Base-by-base conservation (phyloP, 2,329 filamentous ascomycete species). In the Aspergillus phoenicis region DNA sequence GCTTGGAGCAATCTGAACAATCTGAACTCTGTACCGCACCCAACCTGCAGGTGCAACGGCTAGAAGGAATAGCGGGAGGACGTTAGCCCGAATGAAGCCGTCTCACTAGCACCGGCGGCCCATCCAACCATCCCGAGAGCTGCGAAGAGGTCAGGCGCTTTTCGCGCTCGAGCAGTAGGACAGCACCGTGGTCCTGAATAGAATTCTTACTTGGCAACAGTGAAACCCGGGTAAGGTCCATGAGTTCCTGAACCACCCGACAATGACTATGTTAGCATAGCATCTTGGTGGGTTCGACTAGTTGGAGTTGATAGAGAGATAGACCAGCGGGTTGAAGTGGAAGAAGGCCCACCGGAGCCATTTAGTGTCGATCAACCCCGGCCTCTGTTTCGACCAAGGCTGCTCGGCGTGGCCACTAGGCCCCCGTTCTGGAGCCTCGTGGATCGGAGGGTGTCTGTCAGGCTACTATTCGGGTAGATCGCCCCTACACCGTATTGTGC, bases 291-390 rank as follows among this genome's bases (percentile, higher is more conserved):
- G 33, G 11, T 13, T 36, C 5, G 1, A 15, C 33, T 36, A 36
- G 10, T 15, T 13, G 11, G 33, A 11, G 4, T 52, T 52, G 30
- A 33, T n/a, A 22, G 28, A 36, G 4, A 13, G 33, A 36, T 36
- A 13, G 33, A 13, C 33, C 5, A 36, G 28, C 28, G 28, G 28
- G 11, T 30, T 30, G 33, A 36, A 30, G 41, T 45, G 20, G 26
- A 8, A 43, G 28, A 38, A 45, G 58, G 55, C 55, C 58, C 61
- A 60, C 61, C 39, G 28, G 38, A 13, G 24, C 11, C 22, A 22
- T 17, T 56, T 53, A 54, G 58, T 58, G 61, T 58, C 61, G 61
- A 63, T 63, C 61, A 58, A 48, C 58, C 58, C 36, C 28, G 47
- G 38, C 22, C 53, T 60, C 28, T 22, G 54, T 49, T 43, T 58